Evolutionary conservation across 1,284 basidiomycete species (phyloP).

Genomic region (Schizophyllum commune): DNA sequence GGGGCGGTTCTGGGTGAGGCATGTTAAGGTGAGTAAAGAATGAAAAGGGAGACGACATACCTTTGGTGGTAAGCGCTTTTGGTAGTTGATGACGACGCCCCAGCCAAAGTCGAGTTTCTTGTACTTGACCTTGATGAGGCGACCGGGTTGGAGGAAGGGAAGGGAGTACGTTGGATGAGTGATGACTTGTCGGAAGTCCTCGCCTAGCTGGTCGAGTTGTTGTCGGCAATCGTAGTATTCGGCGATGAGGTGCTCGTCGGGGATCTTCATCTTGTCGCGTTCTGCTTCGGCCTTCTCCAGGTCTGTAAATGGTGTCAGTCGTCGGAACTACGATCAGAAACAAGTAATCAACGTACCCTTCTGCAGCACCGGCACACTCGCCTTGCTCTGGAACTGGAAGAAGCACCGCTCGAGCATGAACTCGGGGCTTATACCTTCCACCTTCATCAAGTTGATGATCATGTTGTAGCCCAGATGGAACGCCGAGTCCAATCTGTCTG

Average conservation of each 20-base stretch:
- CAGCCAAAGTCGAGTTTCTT: constrained; percentile 91
- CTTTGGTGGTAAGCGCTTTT: constrained; percentile 75
- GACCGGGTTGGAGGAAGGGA: constrained; percentile 90
- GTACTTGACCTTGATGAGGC: constrained; percentile 85
- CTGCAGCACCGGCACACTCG: constrained; percentile 83
- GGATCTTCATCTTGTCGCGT: constrained; percentile 62
- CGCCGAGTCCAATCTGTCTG: constrained; percentile 94
- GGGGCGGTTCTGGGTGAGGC: constrained; percentile 42
- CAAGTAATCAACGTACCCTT: constrained; percentile 45
- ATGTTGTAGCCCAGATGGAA: constrained; percentile 99
- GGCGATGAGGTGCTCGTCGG: constrained; percentile 77
- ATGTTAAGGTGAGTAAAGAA: constrained; percentile 1
- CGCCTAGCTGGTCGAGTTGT: constrained; percentile 83
- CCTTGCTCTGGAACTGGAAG: constrained; percentile 95
- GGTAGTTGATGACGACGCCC: constrained; percentile 90
- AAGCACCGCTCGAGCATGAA: constrained; percentile 98
- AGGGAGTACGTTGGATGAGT: constrained; percentile 92
- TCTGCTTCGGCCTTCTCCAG: constrained; percentile 69
- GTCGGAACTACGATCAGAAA: constrained; percentile 6
- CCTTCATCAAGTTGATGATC: constrained; percentile 97
- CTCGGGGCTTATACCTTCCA: constrained; percentile 97
- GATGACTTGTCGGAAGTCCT: constrained; percentile 87
- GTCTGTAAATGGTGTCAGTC: constrained; percentile 39
- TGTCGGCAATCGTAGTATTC: constrained; percentile 91
- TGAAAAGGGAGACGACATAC: constrained; percentile 26